Evolutionary conservation across 2,329 filamentous ascomycete genomes (phyloP).

Genomic region (Sarocladiaceae sp.): DNA sequence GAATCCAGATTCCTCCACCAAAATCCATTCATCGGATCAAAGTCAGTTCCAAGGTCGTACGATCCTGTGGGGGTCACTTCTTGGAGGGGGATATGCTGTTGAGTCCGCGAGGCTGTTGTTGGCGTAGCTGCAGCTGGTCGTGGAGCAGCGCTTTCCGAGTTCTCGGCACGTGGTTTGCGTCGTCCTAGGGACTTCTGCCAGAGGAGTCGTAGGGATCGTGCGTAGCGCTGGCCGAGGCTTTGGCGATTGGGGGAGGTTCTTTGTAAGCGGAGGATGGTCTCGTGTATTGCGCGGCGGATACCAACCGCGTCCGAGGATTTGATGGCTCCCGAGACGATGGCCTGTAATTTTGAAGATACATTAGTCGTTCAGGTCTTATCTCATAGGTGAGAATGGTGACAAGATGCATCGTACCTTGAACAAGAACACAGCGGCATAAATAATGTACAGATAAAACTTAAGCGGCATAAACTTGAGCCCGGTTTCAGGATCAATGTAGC

Average conservation of each 20-base stretch:
- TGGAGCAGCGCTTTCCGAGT: conserved; percentile 10
- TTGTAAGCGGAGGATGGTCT: conserved; percentile 55
- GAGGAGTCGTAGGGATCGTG: conserved; percentile 54
- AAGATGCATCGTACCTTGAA: conserved; percentile 46
- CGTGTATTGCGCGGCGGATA: conserved; percentile 53
- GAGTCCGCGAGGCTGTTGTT: conserved; percentile 21
- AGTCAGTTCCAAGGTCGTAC: conserved; percentile 26
- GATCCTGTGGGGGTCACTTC: not conserved
- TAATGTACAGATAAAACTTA: conserved; percentile 57
- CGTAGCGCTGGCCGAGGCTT: conserved; percentile 58
- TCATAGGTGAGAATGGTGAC: not conserved
- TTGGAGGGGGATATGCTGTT: conserved; percentile 9
- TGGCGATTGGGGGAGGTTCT: conserved; percentile 53
- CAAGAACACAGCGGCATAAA: conserved; percentile 61
- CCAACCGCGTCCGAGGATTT: conserved; percentile 48
- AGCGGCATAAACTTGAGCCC: conserved; percentile 61
- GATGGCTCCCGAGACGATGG: conserved; percentile 55
- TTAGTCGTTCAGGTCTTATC: conserved; percentile 7
- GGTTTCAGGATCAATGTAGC: conserved; percentile 53
- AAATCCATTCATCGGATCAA: conserved; percentile 49
- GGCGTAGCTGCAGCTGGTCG: conserved; percentile 21
- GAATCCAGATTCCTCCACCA: conserved; percentile 59
- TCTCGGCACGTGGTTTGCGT: not conserved
- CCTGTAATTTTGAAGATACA: conserved; percentile 27
- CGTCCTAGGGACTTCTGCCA: conserved; percentile 41